These are phyloP conservation scores for Fraxinus platypoda DNA, from an alignment of 305 asterid species.

Conservation along the genomic window DNA sequence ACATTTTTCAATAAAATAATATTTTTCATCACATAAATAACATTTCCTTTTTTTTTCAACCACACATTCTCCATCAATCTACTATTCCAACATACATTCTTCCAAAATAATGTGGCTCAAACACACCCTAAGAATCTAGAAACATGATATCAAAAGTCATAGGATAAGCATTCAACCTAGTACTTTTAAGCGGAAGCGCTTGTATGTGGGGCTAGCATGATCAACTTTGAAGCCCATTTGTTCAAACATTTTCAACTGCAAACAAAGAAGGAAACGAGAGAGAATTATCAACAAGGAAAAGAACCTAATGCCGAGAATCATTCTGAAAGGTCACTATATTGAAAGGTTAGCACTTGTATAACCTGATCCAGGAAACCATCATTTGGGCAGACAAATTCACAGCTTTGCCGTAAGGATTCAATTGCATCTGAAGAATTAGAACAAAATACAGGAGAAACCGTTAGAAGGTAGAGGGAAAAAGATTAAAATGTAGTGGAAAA, in stretches of 20 bases:
- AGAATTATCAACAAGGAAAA: constrained; percentile 19
- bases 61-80: no score
- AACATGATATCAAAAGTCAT: constrained; percentile 6
- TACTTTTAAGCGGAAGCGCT: constrained; percentile 78
- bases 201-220: constrained; percentile 70
- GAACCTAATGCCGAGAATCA: constrained; percentile 16
- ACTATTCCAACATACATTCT: no score
- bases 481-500: constrained; percentile 10
- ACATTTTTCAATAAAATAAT: no score
- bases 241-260: constrained; percentile 91
- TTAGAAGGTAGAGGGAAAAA: neutral
- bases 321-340: constrained; percentile 12
- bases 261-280: constrained; percentile 16
- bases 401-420: constrained; percentile 74
- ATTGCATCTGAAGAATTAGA: constrained; percentile 60
- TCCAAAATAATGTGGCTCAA: no score
- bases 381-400: constrained; percentile 79
- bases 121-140: constrained; percentile 18
- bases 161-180: constrained; percentile 53
- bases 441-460: constrained; percentile 22
- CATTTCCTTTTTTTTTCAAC: no score
- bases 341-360: constrained; percentile 23
- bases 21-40: no score
- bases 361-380: constrained; percentile 99
- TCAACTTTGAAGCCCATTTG: constrained; percentile 89